Evolutionary conservation across 495 filamentous ascomycete species (phyloP).

Genomic region (Daldinia concentrica): DNA sequence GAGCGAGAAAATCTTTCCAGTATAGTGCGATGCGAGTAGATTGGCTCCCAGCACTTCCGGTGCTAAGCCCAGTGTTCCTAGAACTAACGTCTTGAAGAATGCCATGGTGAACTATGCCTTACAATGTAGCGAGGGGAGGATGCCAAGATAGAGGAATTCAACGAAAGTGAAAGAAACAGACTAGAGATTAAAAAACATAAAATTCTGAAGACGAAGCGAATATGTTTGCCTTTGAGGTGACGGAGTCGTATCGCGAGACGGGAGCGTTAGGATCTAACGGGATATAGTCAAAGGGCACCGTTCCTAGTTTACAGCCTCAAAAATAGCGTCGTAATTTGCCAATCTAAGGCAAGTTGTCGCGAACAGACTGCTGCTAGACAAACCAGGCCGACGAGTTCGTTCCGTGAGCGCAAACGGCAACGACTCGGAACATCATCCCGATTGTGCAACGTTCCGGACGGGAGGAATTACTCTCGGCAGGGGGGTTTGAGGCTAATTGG

Average conservation of each 20-base stretch:
- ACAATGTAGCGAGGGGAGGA: slow-evolving; percentile 12
- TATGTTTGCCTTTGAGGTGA: slow-evolving; percentile 33
- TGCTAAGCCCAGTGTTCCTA: slow-evolving; percentile 45
- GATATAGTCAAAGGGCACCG: slow-evolving; percentile 3
- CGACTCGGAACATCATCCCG: slow-evolving; percentile 43
- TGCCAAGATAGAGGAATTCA: slow-evolving; percentile 11
- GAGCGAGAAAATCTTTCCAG: slow-evolving; percentile 53
- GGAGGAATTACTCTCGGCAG: slow-evolving; percentile 41
- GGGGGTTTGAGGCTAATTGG: slow-evolving; percentile 43
- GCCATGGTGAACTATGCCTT: slow-evolving; percentile 36
- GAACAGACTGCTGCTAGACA: slow-evolving; percentile 37
- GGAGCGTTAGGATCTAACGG: slow-evolving; percentile 14
- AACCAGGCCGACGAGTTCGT: slow-evolving; percentile 20
- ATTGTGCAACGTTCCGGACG: slow-evolving; percentile 40
- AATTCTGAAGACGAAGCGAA: slow-evolving; percentile 16
- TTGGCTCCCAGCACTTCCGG: slow-evolving; percentile 48
- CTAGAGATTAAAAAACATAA: slow-evolving; percentile 1
- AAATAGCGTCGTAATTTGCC: slow-evolving; percentile 14
- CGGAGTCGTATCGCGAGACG: slow-evolving; percentile 22
- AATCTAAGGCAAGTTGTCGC: slow-evolving; percentile 28
- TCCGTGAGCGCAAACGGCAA: slow-evolving; percentile 49
- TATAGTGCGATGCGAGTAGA: slow-evolving; percentile 55
- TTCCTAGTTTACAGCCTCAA: slow-evolving; percentile 34
- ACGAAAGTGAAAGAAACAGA: slow-evolving; percentile 14
- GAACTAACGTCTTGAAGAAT: slow-evolving; percentile 40